Evolutionary conservation across 1,284 basidiomycete genomes (phyloP).

Genomic region (Irpex lacteus): DNA sequence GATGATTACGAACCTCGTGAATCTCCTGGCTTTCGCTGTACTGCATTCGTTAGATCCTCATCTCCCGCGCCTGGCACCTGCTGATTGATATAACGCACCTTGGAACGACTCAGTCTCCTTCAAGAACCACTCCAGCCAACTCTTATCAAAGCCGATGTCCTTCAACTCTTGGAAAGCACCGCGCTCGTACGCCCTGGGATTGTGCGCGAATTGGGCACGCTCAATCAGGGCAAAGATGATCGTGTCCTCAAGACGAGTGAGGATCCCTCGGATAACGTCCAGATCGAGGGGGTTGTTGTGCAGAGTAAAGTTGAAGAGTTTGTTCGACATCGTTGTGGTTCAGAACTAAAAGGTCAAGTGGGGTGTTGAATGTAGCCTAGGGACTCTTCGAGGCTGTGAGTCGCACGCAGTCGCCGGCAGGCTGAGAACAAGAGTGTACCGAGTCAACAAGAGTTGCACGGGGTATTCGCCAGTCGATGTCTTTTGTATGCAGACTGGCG

Average conservation of each 20-base stretch:
- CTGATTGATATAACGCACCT: slow-evolving; percentile 51
- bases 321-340: slow-evolving; percentile 29
- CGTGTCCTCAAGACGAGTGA: slow-evolving; percentile 93
- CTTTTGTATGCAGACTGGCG: background rate
- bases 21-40: slow-evolving; percentile 88
- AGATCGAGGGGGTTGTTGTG: slow-evolving; percentile 78
- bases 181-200: slow-evolving; percentile 85
- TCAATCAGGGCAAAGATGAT: slow-evolving; percentile 98
- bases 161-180: slow-evolving; percentile 79
- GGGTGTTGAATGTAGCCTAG: background rate
- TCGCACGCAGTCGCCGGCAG: background rate
- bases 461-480: background rate
- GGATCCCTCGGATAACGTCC: slow-evolving; percentile 82
- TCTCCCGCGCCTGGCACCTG: background rate
- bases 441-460: background rate
- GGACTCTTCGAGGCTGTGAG: background rate
- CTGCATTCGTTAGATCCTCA: background rate
- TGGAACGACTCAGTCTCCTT: slow-evolving; percentile 94
- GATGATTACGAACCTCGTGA: slow-evolving; percentile 65
- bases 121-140: slow-evolving; percentile 97
- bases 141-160: slow-evolving; percentile 73
- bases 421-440: background rate
- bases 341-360: background rate
- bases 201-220: slow-evolving; percentile 94
- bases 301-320: slow-evolving; percentile 73